Evolutionary conservation across 2,329 filamentous ascomycete species (phyloP), one percentile per base, ranked within the genome.

Genomic region (Knufia fluminis): DNA sequence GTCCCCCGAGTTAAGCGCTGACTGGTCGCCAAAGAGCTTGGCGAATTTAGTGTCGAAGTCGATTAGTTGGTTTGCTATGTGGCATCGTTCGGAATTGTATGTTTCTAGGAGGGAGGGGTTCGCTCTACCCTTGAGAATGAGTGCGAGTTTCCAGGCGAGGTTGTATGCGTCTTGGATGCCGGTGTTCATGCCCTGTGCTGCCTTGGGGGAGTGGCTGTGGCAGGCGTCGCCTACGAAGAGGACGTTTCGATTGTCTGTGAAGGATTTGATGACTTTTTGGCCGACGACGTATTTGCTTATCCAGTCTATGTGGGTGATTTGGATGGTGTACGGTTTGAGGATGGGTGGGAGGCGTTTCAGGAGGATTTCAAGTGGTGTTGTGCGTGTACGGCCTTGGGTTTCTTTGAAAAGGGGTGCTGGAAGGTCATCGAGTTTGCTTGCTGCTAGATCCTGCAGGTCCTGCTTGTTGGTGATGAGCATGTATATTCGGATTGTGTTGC

Each of bases 111-210:
- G 67, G 0, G 61, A 60, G 0, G 64, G 64, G 7, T 66, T 55
- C 1, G 65, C 61, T 8, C 65, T 53, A 3, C 69, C 68, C 22
- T 70, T 73, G 19, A 77, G 61, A 0, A 76, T 74, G 24, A 70
- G 60, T 0, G 68, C 71, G 1, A 79, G 61, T 58, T 80, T 80
- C 76, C 77, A 79, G 23, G 72, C 75, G 0, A 80, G 66, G 55
- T 79, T 80, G 62, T 71, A 79, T 3, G 71, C 64, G 61, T 86
- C 83, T 57, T 84, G 81, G 77, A 86, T 83, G 24, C 72, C 77
- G 1, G 83, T 77, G 56, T 86, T 86, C 81, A 86, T 85, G 10
- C 83, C 82, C 59, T 85, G 81, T 1, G 80, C 80, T 0, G 79
- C 80, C 59, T 84, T 84, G 17, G 80, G 80, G 22, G 28, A 14